Conservation (phyloP, 2,329 filamentous ascomycete genomes). For the Aspergillus carbonarius region DNA sequence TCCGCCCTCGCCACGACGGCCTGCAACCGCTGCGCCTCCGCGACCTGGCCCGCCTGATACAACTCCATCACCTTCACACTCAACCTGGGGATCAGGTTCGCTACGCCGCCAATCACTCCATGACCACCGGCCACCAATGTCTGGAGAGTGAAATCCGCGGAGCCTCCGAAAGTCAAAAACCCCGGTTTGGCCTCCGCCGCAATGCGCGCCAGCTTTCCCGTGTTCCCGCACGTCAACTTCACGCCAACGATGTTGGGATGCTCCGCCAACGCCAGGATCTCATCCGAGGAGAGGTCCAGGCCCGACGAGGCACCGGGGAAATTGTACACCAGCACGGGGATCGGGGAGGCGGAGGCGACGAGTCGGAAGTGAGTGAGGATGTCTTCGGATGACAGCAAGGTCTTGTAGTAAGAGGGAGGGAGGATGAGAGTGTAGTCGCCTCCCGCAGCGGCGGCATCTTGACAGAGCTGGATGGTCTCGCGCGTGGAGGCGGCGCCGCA, state of each 20-base stretch:
- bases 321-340: constrained; percentile 71
- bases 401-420: constrained; percentile 73
- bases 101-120: constrained; percentile 81
- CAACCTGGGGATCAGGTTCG: constrained; percentile 80
- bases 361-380: constrained; percentile 64
- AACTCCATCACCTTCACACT: constrained; percentile 78
- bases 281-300: constrained; percentile 66
- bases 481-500: constrained; percentile 71
- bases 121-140: constrained; percentile 75
- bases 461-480: constrained; percentile 68
- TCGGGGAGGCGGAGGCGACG: constrained; percentile 59
- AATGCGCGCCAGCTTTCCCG: constrained; percentile 68
- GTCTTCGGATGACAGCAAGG: constrained; percentile 61
- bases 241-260: constrained; percentile 68
- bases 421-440: constrained; percentile 75
- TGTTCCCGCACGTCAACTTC: constrained; percentile 72
- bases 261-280: constrained; percentile 57
- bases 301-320: constrained; percentile 68
- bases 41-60: constrained; percentile 68
- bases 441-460: constrained; percentile 66
- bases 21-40: constrained; percentile 74
- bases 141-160: constrained; percentile 84
- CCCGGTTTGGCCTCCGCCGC: constrained; percentile 47
- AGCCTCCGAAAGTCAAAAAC: constrained; percentile 85
- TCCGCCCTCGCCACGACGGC: constrained; percentile 75